Evolutionary conservation across 2,329 filamentous ascomycete genomes (phyloP).

Genomic region (Lecanicillium sp.): DNA sequence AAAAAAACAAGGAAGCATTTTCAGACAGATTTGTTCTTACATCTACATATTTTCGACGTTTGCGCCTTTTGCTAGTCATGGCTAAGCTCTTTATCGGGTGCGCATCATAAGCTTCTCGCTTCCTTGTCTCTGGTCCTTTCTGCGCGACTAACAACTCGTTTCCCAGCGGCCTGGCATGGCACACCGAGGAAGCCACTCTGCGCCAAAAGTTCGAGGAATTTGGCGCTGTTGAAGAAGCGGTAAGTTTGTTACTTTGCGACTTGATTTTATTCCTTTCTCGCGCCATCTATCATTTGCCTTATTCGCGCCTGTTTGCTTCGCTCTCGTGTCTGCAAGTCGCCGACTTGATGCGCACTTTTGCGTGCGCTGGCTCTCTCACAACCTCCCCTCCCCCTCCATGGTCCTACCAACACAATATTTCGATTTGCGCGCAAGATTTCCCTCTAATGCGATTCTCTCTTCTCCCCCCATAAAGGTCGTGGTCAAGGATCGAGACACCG

Average conservation of each 20-base stretch:
- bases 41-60: conserved; percentile 8
- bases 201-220: conserved; percentile 90
- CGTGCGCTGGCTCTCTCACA: not conserved
- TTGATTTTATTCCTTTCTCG: conserved; percentile 14
- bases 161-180: conserved; percentile 88
- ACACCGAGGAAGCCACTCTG: conserved; percentile 85
- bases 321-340: not conserved
- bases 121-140: not conserved
- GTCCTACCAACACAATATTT: not conserved
- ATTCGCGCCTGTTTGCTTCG: not conserved
- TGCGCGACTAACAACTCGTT: conserved; percentile 10
- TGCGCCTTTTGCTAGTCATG: conserved; percentile 47
- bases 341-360: not conserved
- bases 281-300: not conserved
- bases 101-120: conserved; percentile 29
- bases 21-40: not conserved
- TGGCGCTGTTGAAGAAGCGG: conserved; percentile 87
- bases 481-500: conserved; percentile 95
- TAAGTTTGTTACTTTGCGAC: conserved; percentile 46
- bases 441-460: conserved; percentile 9
- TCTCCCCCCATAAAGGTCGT: conserved; percentile 56
- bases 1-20: not conserved
- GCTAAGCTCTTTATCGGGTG: conserved; percentile 95
- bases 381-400: not conserved
- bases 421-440: conserved; percentile 3